These are phyloP conservation scores for Tuctoria greenei DNA, from an alignment of 176 grass and related monocot genomes.

Conservation along the genomic window DNA sequence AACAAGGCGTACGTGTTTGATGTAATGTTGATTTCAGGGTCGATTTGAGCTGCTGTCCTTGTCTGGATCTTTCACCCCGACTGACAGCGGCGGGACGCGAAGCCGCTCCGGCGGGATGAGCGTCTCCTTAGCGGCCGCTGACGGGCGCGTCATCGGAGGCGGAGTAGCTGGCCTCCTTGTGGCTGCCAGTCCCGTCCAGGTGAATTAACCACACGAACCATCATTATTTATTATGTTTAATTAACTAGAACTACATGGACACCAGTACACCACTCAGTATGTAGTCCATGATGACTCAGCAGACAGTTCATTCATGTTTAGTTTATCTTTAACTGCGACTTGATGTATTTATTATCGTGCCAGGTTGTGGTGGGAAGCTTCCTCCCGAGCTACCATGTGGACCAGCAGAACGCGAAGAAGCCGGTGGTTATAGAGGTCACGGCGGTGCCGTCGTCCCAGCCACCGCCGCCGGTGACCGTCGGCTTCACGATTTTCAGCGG, in stretches of 20 bases:
- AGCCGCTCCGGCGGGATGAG: constrained; percentile 89
- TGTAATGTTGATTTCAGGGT: constrained; percentile 43
- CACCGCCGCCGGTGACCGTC: constrained; percentile 21
- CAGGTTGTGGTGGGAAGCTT: constrained; percentile 97
- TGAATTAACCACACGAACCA: constrained; percentile 25
- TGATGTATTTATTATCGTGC: no score
- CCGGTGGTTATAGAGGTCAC: constrained; percentile 53
- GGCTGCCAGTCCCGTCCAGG: constrained; percentile 84
- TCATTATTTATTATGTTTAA: neutral
- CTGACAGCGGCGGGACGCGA: constrained; percentile 62
- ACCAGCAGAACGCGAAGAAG: constrained; percentile 77
- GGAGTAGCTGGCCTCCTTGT: constrained; percentile 85
- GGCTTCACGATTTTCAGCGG: constrained; percentile 67
- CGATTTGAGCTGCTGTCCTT: constrained; percentile 81
- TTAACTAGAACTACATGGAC: no score
- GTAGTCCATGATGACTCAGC: neutral
- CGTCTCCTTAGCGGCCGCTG: constrained; percentile 70
- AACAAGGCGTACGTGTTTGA: neutral
- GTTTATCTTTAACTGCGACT: neutral
- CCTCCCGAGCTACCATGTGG: constrained; percentile 73
- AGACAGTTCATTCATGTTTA: neutral
- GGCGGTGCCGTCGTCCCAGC: constrained; percentile 23
- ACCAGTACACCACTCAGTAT: neutral
- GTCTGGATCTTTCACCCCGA: constrained; percentile 88
- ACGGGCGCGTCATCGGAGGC: constrained; percentile 86